Evolutionary conservation across 495 filamentous ascomycete genomes (phyloP).

Genomic region (Acidomyces sp.): DNA sequence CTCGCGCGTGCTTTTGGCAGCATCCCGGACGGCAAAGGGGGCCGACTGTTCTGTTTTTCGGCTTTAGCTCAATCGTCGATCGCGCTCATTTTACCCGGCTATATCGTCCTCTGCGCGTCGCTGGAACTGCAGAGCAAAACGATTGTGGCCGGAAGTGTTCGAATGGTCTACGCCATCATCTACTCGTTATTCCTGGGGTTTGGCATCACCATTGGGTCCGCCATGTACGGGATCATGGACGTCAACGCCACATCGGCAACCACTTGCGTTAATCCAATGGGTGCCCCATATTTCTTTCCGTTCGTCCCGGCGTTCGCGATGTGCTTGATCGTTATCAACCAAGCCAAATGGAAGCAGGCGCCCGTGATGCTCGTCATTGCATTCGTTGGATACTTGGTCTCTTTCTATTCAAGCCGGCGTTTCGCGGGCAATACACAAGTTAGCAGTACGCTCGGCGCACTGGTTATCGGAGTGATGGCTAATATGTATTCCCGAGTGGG

Average conservation of each 20-base stretch:
- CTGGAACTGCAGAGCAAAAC: conserved; percentile 79
- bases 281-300: conserved; percentile 49
- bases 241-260: conserved; percentile 57
- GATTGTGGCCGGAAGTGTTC: conserved; percentile 80
- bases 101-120: conserved; percentile 67
- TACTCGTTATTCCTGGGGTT: conserved; percentile 95
- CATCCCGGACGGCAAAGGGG: conserved; percentile 44
- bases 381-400: conserved; percentile 75
- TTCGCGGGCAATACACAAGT: conserved; percentile 72
- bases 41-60: conserved; percentile 76
- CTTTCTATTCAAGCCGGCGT: conserved; percentile 58
- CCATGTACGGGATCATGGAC: conserved; percentile 76
- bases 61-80: conserved; percentile 83
- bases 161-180: conserved; percentile 92
- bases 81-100: conserved; percentile 83
- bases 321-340: conserved; percentile 74
- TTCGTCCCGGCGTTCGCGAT: conserved; percentile 75
- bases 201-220: conserved; percentile 88
- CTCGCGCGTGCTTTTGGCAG: conserved; percentile 78
- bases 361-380: conserved; percentile 78
- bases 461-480: conserved; percentile 72
- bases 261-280: conserved; percentile 51
- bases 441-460: conserved; percentile 69
- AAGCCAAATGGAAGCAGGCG: conserved; percentile 78
- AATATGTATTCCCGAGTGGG: conserved; percentile 78